Conservation (phyloP, 1,139 yeast species). For the Yamadazyma triangularis region DNA sequence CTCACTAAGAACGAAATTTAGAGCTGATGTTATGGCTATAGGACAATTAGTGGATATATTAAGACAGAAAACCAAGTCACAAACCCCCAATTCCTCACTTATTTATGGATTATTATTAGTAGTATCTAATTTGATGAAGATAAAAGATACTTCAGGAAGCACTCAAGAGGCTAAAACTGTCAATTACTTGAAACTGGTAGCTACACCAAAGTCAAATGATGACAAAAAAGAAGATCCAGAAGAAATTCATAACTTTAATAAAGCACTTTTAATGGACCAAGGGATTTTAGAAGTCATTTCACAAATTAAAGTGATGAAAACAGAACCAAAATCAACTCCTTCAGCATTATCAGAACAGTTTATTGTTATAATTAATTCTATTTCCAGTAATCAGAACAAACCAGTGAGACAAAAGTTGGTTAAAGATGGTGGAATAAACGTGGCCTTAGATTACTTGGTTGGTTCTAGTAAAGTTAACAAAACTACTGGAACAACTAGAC, state of each 20-base stretch:
- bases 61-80: conserved; percentile 5
- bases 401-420: conserved; percentile 32
- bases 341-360: conserved; percentile 12
- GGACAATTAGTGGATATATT: conserved; percentile 15
- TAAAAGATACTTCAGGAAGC: conserved; percentile 15
- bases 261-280: conserved; percentile 21
- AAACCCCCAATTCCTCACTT: conserved; percentile 6
- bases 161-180: conserved; percentile 16
- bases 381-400: conserved; percentile 23
- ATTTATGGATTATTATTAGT: conserved; percentile 37
- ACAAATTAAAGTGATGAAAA: conserved; percentile 19
- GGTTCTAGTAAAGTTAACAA: conserved; percentile 23
- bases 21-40: conserved; percentile 29
- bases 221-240: conserved; percentile 20
- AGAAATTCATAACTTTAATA: conserved; percentile 28
- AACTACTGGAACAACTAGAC: conserved; percentile 16
- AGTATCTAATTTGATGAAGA: conserved; percentile 32
- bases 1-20: conserved; percentile 23
- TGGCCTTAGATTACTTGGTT: conserved; percentile 34
- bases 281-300: conserved; percentile 23
- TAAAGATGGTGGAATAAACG: conserved; percentile 42
- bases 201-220: conserved; percentile 20
- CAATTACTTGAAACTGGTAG: conserved; percentile 29
- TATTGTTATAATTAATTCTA: conserved; percentile 20
- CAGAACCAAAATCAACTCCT: conserved; percentile 4